Evolutionary conservation across 2,329 filamentous ascomycete genomes (phyloP), one percentile per base, ranked within the genome.

Genomic region (Fusarium nanum): DNA sequence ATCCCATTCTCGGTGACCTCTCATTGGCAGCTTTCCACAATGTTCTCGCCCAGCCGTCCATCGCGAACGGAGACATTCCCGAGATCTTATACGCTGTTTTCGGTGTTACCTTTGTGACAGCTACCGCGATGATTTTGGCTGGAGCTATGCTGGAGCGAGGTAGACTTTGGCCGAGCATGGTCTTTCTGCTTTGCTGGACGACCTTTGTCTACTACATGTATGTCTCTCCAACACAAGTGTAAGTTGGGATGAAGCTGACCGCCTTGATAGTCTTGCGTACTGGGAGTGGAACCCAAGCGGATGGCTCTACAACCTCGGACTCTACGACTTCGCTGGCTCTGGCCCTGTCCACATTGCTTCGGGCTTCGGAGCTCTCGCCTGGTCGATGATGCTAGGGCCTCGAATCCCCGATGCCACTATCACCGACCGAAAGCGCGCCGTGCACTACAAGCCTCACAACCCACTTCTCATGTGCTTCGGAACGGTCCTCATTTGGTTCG

Each of bases 221-320:
- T 12, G 73, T 37, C 0, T 3, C 1, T 6, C 12, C 4, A 8
- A 9, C 7, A 14, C 10, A 1, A 4, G 2, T 20, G 12, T n/a
- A n/a, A 11, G 7, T 0, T 5, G 9, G 13, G 25, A 5, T 14
- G 9, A 12, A 13, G 16, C 27, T 58, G 6, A 61, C 16, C 6
- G 12, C 0, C 0, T 3, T 1, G 12, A 12, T 3, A 75, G 73
- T 5, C 85, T 91, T 37, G 88, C 88, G 0, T 89, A 85, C 79
- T 91, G 88, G 88, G 89, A 88, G 6, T 91, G 89, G 89, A 91
- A 91, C 72, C 74, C 84, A n/a, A 86, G 85, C 55, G 89, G 89
- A 13, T 91, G 89, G 89, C 80, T 91, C 1, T 89, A 82, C 77
- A 86, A 89, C 23, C 83, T 91, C 4, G 85, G 86, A 2, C 83